Conservation (phyloP, 2,329 filamentous ascomycete species). For the Zymoseptoria crescenta region DNA sequence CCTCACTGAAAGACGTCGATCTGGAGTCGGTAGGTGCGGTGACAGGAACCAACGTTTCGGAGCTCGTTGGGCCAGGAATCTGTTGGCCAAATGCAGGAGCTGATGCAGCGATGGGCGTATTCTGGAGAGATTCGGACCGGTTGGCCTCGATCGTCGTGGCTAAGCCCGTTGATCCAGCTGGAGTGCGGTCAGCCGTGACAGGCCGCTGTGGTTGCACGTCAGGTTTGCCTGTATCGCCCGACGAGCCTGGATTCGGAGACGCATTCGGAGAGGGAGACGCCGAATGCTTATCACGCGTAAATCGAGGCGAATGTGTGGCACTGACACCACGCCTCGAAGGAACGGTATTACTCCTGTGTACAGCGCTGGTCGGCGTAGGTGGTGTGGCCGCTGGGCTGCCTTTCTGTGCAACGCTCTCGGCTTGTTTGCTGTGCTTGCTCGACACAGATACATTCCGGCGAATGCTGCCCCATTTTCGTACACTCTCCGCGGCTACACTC, state of each 20-base stretch:
- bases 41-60: neutral
- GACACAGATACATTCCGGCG: constrained; percentile 87
- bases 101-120: constrained; percentile 21
- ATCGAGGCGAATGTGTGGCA: constrained; percentile 58
- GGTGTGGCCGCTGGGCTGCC: constrained; percentile 46
- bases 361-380: constrained; percentile 36
- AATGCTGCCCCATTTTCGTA: constrained; percentile 70
- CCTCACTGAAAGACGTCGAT: constrained; percentile 34
- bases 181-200: neutral
- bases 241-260: constrained; percentile 5
- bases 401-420: constrained; percentile 63
- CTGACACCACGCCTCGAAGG: constrained; percentile 71
- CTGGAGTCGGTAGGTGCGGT: constrained; percentile 31
- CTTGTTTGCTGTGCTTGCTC: constrained; percentile 74
- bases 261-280: constrained; percentile 44
- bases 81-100: constrained; percentile 21
- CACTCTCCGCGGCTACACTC: constrained; percentile 80
- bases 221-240: constrained; percentile 1
- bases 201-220: neutral
- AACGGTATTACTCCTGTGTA: constrained; percentile 82
- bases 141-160: constrained; percentile 7
- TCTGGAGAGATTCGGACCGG: constrained; percentile 23
- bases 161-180: constrained; percentile 4
- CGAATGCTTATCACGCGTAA: constrained; percentile 46
- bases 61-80: neutral